These are phyloP conservation scores for Acorus calamus DNA, from an alignment of 106 monocot species.

Conservation along the genomic window DNA sequence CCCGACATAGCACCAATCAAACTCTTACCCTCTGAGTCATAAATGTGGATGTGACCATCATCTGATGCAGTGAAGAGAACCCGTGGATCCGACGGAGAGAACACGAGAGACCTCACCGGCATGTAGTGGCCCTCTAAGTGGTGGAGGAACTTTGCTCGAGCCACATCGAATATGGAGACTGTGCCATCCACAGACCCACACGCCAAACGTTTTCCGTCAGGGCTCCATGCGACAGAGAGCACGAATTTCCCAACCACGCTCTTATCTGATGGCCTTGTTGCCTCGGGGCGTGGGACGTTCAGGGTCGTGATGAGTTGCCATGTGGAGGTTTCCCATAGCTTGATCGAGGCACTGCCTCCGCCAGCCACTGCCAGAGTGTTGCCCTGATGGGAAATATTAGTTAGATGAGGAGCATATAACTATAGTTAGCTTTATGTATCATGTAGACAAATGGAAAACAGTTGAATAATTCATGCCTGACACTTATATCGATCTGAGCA, in stretches of 20 bases:
- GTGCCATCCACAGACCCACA: constrained; percentile 89
- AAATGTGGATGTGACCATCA: constrained; percentile 78
- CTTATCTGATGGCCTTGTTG: constrained; percentile 38
- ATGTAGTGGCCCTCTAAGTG: constrained; percentile 87
- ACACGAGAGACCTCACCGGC: constrained; percentile 82
- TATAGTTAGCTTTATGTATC: neutral
- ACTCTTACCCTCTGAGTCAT: constrained; percentile 77
- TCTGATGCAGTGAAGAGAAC: constrained; percentile 87
- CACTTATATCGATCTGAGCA: neutral
- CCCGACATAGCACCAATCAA: constrained; percentile 82
- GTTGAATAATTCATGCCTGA: too few species aligned
- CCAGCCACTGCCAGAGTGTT: constrained; percentile 81
- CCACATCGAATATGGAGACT: constrained; percentile 66
- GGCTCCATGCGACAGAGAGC: constrained; percentile 94
- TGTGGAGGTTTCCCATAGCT: constrained; percentile 90
- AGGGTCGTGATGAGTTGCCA: constrained; percentile 67
- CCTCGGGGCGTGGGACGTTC: constrained; percentile 56
- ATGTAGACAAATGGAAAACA: neutral
- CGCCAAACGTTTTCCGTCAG: constrained; percentile 64
- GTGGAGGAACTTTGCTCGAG: constrained; percentile 75
- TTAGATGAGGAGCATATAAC: neutral
- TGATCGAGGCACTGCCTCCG: constrained; percentile 74
- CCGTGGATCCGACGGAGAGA: constrained; percentile 69
- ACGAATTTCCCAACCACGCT: constrained; percentile 62
- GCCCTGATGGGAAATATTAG: constrained; percentile 31